Evolutionary conservation across 768 basidiomycete species (phyloP).

Genomic region (Leucocoprinus leucothites): DNA sequence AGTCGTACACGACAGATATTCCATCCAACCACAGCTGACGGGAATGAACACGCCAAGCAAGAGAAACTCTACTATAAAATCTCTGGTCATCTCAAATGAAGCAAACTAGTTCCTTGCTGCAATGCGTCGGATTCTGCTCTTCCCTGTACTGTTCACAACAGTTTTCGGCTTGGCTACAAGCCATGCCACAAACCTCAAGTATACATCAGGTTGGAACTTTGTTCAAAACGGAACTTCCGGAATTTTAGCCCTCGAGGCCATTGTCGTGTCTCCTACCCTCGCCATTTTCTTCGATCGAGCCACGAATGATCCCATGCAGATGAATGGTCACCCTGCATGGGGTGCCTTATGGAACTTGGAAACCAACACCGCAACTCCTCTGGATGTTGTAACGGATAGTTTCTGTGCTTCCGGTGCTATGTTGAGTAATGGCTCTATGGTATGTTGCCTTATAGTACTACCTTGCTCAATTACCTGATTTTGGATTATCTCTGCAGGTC

Average conservation of each 20-base stretch:
- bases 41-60: too few relatives aligned
- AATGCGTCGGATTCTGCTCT: too few relatives aligned
- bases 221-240: constrained; percentile 26
- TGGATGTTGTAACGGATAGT: constrained; percentile 32
- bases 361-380: constrained; percentile 32
- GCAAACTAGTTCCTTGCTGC: too few relatives aligned
- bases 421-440: constrained; percentile 38
- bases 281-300: constrained; percentile 27
- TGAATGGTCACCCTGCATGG: constrained; percentile 43
- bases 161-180: background rate
- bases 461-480: constrained; percentile 1
- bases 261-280: constrained; percentile 26
- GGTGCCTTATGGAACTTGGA: constrained; percentile 39
- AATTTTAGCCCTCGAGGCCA: constrained; percentile 24
- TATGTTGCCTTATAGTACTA: constrained; percentile 17
- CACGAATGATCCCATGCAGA: constrained; percentile 36
- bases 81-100: too few relatives aligned
- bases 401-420: constrained; percentile 42
- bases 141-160: too few relatives aligned
- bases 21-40: too few relatives aligned
- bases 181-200: constrained; percentile 7
- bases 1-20: too few relatives aligned
- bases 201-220: constrained; percentile 20
- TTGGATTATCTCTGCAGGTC: constrained; percentile 15
- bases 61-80: too few relatives aligned